Evolutionary conservation across 805 yeast species (phyloP).

Genomic region (Cyberlindnera meyerae): DNA sequence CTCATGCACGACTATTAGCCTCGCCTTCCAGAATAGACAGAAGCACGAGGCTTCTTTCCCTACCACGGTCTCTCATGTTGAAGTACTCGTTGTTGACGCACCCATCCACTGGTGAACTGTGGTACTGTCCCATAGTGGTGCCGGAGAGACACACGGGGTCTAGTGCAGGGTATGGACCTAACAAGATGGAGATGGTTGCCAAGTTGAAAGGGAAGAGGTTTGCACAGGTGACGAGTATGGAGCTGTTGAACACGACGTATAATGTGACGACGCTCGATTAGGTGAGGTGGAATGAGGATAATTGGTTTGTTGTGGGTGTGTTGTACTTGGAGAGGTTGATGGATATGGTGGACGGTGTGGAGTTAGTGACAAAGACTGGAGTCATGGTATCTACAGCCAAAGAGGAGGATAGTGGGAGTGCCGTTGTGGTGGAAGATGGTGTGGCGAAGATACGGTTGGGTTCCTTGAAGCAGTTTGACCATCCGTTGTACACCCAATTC

Average conservation of each 20-base stretch:
- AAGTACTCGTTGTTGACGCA: slow-evolving; percentile 8
- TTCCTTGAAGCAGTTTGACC: background rate
- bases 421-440: no score
- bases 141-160: slow-evolving; percentile 2
- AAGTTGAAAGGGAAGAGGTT: slow-evolving; percentile 5
- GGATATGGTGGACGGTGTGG: background rate
- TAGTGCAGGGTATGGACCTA: slow-evolving; percentile 14
- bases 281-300: slow-evolving; percentile 12
- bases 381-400: background rate
- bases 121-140: slow-evolving; percentile 1
- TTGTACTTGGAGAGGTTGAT: slow-evolving; percentile 10
- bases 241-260: slow-evolving; percentile 9
- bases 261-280: slow-evolving; percentile 10
- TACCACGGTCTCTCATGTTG: slow-evolving; percentile 10
- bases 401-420: no score
- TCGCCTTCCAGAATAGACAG: slow-evolving; percentile 42
- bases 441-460: background rate
- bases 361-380: background rate
- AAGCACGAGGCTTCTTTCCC: slow-evolving; percentile 26
- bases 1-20: slow-evolving; percentile 23
- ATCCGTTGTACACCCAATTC: slow-evolving; percentile 1
- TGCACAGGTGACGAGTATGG: slow-evolving; percentile 14
- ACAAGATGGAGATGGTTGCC: background rate
- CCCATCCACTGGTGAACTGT: background rate
- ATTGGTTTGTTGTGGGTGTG: slow-evolving; percentile 10